These are phyloP conservation scores for Pharus latifolius DNA, from an alignment of 176 grass and related monocot species.

Conservation along the genomic window DNA sequence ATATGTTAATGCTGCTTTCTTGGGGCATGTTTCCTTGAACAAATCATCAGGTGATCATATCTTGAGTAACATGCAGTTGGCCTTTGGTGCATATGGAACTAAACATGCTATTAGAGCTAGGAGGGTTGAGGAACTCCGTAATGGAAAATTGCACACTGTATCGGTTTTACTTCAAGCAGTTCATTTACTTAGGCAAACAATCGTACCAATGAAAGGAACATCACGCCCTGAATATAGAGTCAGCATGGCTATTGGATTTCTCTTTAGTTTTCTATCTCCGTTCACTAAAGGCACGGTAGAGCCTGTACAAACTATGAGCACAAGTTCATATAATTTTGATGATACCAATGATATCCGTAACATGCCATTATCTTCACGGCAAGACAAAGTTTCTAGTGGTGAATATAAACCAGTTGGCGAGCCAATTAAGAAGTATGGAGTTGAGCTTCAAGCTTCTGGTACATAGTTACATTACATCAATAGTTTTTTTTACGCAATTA, in stretches of 20 bases:
- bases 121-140: constrained; percentile 51
- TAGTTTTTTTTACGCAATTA: no score
- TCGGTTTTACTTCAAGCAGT: constrained; percentile 45
- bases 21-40: constrained; percentile 25
- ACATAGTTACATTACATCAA: constrained; percentile 7
- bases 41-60: constrained; percentile 24
- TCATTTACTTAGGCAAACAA: constrained; percentile 33
- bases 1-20: constrained; percentile 57
- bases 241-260: constrained; percentile 64
- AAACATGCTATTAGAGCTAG: constrained; percentile 65
- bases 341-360: constrained; percentile 14
- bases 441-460: constrained; percentile 82
- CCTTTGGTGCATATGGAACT: constrained; percentile 71
- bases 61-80: constrained; percentile 36
- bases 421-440: constrained; percentile 52
- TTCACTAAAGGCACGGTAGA: constrained; percentile 21
- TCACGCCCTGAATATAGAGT: constrained; percentile 52
- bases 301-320: constrained; percentile 13
- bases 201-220: constrained; percentile 55
- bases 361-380: constrained; percentile 25
- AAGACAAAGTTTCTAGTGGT: constrained; percentile 10
- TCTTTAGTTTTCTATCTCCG: constrained; percentile 64
- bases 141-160: constrained; percentile 34
- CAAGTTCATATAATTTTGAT: not conserved
- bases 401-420: constrained; percentile 57